Percentiles rank a stretch among this genome's conserved stretches.
Conservation (phyloP, 257 asterid species). For the Plantago major region DNA sequence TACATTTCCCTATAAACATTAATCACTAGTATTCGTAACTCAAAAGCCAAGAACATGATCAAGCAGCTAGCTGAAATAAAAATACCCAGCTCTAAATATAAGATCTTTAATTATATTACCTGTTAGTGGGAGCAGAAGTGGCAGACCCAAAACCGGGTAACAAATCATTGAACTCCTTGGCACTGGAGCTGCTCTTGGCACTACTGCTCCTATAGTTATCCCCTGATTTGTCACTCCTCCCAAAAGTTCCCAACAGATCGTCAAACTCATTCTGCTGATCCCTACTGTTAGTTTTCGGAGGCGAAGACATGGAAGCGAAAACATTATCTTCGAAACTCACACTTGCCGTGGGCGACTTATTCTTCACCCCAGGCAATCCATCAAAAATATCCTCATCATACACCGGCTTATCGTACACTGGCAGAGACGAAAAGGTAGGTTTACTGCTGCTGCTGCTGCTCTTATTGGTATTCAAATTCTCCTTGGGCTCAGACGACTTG, state of each 20-base stretch:
- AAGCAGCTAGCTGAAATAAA: slow-evolving; percentile 13
- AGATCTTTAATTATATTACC: slow-evolving; percentile 36
- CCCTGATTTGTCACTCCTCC: slow-evolving; percentile 18
- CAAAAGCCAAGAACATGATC: slow-evolving; percentile 11
- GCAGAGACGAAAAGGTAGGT: slow-evolving; percentile 34
- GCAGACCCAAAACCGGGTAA: slow-evolving; percentile 65
- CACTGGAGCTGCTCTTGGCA: slow-evolving; percentile 41
- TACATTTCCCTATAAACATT: slow-evolving; percentile 7
- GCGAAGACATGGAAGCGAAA: slow-evolving; percentile 51
- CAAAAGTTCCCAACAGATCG: slow-evolving; percentile 60
- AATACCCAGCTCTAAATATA: neutral
- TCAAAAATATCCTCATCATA: slow-evolving; percentile 92
- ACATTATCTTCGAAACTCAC: slow-evolving; percentile 59
- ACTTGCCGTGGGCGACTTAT: slow-evolving; percentile 46
- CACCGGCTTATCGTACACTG: slow-evolving; percentile 92
- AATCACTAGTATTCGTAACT: too few species aligned
- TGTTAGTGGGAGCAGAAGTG: slow-evolving; percentile 43
- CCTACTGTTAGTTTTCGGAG: slow-evolving; percentile 29
- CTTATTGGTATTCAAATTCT: neutral
- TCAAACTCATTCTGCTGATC: slow-evolving; percentile 43
- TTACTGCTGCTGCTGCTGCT: slow-evolving; percentile 26
- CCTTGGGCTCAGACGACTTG: slow-evolving; percentile 36
- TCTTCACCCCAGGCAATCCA: slow-evolving; percentile 88
- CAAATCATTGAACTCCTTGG: slow-evolving; percentile 68
- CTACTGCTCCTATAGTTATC: slow-evolving; percentile 35